Conservation (phyloP, 495 filamentous ascomycete species). For the Xylaria nigripes region DNA sequence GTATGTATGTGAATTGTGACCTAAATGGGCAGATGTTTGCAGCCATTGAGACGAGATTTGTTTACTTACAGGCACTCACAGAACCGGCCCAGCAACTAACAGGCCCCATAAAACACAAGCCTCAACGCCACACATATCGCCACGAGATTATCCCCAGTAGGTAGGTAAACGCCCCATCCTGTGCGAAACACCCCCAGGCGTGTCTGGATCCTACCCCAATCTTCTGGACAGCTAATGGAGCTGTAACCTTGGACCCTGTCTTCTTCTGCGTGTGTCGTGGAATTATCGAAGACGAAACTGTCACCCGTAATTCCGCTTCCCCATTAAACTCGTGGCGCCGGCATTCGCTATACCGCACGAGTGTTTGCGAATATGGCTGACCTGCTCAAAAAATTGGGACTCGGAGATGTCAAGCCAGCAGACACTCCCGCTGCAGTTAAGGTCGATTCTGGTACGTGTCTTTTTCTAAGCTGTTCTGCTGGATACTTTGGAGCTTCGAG, state of each 20-base stretch:
- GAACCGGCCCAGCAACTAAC: too few relatives aligned
- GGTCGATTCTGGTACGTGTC: constrained; percentile 53
- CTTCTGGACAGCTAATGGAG: constrained; percentile 1
- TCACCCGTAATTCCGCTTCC: not conserved
- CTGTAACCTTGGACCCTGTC: constrained; percentile 7
- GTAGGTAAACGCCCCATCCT: not conserved
- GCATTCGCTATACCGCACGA: constrained; percentile 7
- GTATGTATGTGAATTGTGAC: too few relatives aligned
- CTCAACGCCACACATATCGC: not conserved
- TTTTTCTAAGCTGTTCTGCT: not conserved
- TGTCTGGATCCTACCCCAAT: not conserved
- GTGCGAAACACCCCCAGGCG: not conserved
- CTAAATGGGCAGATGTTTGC: not conserved
- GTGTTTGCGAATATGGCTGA: constrained; percentile 50
- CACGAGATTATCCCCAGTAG: not conserved
- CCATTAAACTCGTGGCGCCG: constrained; percentile 12
- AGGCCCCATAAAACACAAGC: too few relatives aligned
- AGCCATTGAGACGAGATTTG: not conserved
- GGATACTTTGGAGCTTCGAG: not conserved
- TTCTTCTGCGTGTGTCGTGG: constrained; percentile 1
- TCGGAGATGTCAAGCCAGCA: constrained; percentile 54
- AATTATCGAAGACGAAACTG: constrained; percentile 9
- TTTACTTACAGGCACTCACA: constrained; percentile 4
- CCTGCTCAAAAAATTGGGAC: constrained; percentile 58
- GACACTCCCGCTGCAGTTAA: constrained; percentile 35